phyloP scores from a whole-genome alignment of 305 asterid species.

The Rubia peregrina region DNA sequence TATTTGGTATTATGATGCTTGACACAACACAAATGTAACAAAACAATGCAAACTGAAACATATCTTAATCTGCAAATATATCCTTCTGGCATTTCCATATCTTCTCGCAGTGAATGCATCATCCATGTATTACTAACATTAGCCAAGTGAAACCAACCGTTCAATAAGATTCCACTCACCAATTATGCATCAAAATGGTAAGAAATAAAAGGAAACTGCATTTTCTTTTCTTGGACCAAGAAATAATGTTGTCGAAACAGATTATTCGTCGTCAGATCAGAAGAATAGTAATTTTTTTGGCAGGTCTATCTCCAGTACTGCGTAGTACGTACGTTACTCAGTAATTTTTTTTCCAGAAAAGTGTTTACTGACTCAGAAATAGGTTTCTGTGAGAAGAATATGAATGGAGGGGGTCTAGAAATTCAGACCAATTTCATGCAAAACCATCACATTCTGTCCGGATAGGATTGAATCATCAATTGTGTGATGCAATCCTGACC shows the following conservation, averaged over 20 bases:
- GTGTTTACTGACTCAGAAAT: background rate
- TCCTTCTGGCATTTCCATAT: background rate
- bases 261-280: background rate
- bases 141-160: background rate
- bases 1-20: background rate
- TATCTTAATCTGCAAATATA: background rate
- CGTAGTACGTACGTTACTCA: background rate
- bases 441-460: conserved; percentile 4
- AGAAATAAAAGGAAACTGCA: background rate
- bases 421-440: background rate
- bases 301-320: background rate
- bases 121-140: background rate
- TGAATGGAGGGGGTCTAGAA: conserved; percentile 4
- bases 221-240: background rate
- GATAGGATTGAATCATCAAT: background rate
- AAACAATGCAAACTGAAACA: background rate
- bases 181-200: background rate
- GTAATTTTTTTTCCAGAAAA: background rate
- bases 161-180: background rate
- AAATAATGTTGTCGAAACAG: background rate
- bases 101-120: background rate
- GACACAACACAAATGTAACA: background rate
- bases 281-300: background rate
- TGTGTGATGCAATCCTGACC: conserved; percentile 7
- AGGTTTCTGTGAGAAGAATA: conserved; percentile 3